Evolutionary conservation across 2,329 filamentous ascomycete species (phyloP).

Genomic region (Colletotrichum musae): DNA sequence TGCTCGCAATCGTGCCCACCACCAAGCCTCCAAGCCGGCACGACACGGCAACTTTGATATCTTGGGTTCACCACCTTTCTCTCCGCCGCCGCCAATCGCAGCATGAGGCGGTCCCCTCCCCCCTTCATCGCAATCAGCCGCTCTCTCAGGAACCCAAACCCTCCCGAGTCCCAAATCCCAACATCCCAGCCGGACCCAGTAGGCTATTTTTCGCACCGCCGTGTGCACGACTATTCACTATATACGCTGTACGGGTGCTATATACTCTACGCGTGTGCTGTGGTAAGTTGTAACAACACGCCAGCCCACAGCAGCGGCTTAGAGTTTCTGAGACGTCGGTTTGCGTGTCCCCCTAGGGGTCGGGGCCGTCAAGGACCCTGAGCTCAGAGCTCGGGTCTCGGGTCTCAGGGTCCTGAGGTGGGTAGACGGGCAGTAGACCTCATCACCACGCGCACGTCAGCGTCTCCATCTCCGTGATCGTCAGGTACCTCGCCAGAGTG

Average conservation of each 20-base stretch:
- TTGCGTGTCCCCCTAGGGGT: slow-evolving; percentile 11
- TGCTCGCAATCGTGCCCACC: background rate
- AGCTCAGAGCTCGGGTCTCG: background rate
- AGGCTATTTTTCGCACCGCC: slow-evolving; percentile 18
- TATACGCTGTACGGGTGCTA: too few species aligned
- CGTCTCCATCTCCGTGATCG: background rate
- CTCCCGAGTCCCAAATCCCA: background rate
- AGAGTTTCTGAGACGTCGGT: slow-evolving; percentile 9
- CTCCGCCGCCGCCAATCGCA: slow-evolving; percentile 7
- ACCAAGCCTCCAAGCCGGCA: slow-evolving; percentile 32
- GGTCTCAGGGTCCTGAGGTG: slow-evolving; percentile 2
- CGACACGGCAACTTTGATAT: slow-evolving; percentile 23
- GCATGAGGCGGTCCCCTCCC: background rate
- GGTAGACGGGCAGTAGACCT: too few species aligned
- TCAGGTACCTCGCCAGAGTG: background rate
- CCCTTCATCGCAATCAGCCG: background rate
- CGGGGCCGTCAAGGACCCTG: background rate
- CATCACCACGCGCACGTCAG: slow-evolving; percentile 18
- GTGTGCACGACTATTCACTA: too few species aligned
- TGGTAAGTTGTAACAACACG: slow-evolving; percentile 4
- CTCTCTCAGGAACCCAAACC: background rate
- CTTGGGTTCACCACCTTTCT: slow-evolving; percentile 23
- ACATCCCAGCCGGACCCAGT: slow-evolving; percentile 12
- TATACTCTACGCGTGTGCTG: background rate
- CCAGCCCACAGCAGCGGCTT: background rate